These are phyloP conservation scores for Chlorella sp. DNA, from an alignment of 139 green algal genomes.

Conservation along the genomic window DNA sequence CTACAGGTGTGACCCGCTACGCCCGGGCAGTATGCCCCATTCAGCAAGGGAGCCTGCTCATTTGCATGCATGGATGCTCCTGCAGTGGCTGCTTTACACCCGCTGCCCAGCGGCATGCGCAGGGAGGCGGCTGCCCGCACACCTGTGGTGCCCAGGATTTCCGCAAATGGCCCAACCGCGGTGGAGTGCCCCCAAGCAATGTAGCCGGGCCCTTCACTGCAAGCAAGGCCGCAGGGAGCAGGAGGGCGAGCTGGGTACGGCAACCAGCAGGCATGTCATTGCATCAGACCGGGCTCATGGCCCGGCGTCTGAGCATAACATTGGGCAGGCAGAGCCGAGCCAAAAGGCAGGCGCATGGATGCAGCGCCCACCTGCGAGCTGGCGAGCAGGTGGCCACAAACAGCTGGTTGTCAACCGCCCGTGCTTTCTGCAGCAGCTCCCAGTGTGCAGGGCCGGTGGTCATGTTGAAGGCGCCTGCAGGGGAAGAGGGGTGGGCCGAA, in stretches of 20 bases:
- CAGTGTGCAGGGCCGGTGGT: conserved; percentile 90
- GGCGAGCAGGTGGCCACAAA: conserved; percentile 94
- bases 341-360: neutral
- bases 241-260: too few species aligned
- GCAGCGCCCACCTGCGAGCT: conserved; percentile 59
- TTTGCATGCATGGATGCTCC: neutral
- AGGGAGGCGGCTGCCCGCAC: too few species aligned
- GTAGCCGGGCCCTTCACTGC: conserved; percentile 26
- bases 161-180: conserved; percentile 81
- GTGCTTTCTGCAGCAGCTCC: conserved; percentile 89
- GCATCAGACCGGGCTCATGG: too few species aligned
- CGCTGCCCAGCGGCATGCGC: too few species aligned
- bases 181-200: conserved; percentile 84
- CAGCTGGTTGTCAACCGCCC: conserved; percentile 95
- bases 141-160: conserved; percentile 77
- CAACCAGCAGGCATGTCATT: too few species aligned
- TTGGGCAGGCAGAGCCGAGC: too few species aligned
- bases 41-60: neutral
- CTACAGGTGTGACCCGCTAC: neutral
- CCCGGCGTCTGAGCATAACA: too few species aligned
- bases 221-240: neutral
- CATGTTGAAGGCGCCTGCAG: conserved; percentile 54
- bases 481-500: too few species aligned
- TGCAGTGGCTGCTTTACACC: conserved; percentile 42
- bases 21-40: neutral